Evolutionary conservation across 768 basidiomycete species (phyloP), one percentile per base, ranked within the genome.

Genomic region (Trametes maxima): DNA sequence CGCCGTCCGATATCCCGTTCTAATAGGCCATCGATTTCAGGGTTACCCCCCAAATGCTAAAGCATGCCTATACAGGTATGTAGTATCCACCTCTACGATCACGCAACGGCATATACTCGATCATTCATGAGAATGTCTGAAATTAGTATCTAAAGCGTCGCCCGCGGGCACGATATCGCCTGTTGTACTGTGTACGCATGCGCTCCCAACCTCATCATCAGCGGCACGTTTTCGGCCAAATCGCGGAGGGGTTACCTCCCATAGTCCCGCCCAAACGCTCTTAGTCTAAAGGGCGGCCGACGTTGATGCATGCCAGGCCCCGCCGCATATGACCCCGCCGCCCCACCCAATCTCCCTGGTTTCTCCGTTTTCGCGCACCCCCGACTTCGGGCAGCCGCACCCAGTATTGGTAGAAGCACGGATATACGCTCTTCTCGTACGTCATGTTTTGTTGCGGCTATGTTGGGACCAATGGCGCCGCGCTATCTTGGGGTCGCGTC

Each of bases 201-300:
- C n/a, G n/a, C n/a, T n/a, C n/a, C n/a, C n/a, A n/a, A n/a, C n/a
- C n/a, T n/a, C n/a, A n/a, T n/a, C n/a, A 58, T 22, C 10, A 8
- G 19, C 61, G 61, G 61, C 53, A 43, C 51, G 61, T 62, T 19
- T 43, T 62, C 61, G 56, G 61, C 13, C 47, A 42, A 33, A 53
- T 40, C 21, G 28, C 61, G 61, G 61, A 53, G 16, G 21, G 13
- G 33, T 40, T 17, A n/a, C n/a, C 2, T 35, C 49, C 22, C 2
- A 11, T 24, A 19, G 19, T 14, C 35, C 42, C 10, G n/a, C 33
- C 35, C 12, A 13, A 60, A 46, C 33, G 39, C 39, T 54, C 13
- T 28, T 39, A 53, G 21, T 37, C 55, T 56, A 45, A 47, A 22
- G 17, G 12, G 22, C 45, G n/a, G 3, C 33, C 13, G 14, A 22